Evolutionary conservation across 306 rosid genomes (phyloP).

Genomic region (Lagenaria siceraria): DNA sequence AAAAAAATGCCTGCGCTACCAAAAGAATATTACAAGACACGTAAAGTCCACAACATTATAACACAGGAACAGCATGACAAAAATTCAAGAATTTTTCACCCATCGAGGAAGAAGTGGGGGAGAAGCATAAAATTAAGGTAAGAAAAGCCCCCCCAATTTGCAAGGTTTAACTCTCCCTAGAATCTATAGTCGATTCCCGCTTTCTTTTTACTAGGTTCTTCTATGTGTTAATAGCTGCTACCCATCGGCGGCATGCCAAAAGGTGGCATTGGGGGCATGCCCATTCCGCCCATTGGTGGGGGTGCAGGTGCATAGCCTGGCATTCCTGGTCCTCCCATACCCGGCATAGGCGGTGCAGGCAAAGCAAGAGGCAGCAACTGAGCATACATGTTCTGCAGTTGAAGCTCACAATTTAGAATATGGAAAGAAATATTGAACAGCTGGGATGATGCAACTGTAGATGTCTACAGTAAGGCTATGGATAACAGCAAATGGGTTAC

Average conservation of each 20-base stretch:
- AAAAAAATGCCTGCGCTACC: constrained; percentile 55
- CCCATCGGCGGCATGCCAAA: constrained; percentile 99
- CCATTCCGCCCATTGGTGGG: constrained; percentile 89
- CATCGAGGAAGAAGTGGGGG: neutral
- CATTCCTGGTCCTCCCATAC: constrained; percentile 71
- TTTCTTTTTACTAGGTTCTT: neutral
- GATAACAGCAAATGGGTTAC: too few relatives aligned
- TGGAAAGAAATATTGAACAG: neutral
- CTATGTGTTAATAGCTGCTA: constrained; percentile 45
- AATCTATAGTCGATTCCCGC: constrained; percentile 12
- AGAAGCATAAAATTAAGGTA: constrained; percentile 18
- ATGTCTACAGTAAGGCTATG: neutral
- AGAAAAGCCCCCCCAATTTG: constrained; percentile 20
- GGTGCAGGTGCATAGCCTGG: constrained; percentile 71
- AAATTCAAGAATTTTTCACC: neutral
- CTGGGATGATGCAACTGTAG: neutral
- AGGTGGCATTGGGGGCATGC: constrained; percentile 99
- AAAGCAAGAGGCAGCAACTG: constrained; percentile 93
- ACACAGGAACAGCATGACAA: constrained; percentile 40
- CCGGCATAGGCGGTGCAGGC: constrained; percentile 97
- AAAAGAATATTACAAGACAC: constrained; percentile 54
- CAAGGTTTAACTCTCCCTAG: constrained; percentile 18
- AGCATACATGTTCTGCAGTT: constrained; percentile 95
- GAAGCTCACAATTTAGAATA: constrained; percentile 1
- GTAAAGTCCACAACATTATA: constrained; percentile 32